These are phyloP conservation scores for Chernovozyma aurita DNA, from an alignment of 1,139 yeast genomes.

Conservation along the genomic window DNA sequence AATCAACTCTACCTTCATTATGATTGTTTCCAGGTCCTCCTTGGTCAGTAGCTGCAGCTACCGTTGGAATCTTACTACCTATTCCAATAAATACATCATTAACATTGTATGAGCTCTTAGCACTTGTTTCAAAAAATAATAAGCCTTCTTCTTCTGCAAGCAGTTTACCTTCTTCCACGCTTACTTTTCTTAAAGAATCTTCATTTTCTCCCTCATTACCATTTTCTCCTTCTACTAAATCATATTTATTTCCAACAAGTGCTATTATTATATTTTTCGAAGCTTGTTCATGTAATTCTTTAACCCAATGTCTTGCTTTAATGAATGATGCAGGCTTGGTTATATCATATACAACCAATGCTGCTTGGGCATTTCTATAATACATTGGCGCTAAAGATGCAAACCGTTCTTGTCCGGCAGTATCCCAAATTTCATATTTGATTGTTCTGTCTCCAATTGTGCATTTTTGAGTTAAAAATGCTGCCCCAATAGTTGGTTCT, in stretches of 20 bases:
- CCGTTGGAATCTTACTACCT: conserved; percentile 72
- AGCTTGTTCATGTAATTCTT: conserved; percentile 94
- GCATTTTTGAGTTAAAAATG: conserved; percentile 92
- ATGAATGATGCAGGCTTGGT: conserved; percentile 97
- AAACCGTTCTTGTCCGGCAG: conserved; percentile 97
- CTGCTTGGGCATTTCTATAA: conserved; percentile 98
- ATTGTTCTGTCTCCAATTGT: conserved; percentile 85
- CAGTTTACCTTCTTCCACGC: conserved; percentile 77
- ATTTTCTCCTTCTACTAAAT: conserved; percentile 45
- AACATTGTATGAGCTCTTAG: conserved; percentile 84
- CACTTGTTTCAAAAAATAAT: conserved; percentile 87
- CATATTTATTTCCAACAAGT: conserved; percentile 88
- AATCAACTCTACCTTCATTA: conserved; percentile 30
- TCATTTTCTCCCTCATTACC: conserved; percentile 17
- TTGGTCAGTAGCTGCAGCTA: conserved; percentile 6
- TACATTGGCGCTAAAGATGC: conserved; percentile 97
- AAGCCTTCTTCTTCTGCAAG: conserved; percentile 71
- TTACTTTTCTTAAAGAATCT: conserved; percentile 63
- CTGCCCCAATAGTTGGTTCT: conserved; percentile 97
- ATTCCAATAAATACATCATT: conserved; percentile 76
- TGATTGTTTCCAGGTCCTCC: conserved; percentile 15
- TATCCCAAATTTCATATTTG: conserved; percentile 97
- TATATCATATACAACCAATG: conserved; percentile 90
- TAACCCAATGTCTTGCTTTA: conserved; percentile 99
- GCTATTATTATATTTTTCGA: conserved; percentile 88